Conservation (phyloP, 1,284 basidiomycete species). For the Fomitopsis pinicola region DNA sequence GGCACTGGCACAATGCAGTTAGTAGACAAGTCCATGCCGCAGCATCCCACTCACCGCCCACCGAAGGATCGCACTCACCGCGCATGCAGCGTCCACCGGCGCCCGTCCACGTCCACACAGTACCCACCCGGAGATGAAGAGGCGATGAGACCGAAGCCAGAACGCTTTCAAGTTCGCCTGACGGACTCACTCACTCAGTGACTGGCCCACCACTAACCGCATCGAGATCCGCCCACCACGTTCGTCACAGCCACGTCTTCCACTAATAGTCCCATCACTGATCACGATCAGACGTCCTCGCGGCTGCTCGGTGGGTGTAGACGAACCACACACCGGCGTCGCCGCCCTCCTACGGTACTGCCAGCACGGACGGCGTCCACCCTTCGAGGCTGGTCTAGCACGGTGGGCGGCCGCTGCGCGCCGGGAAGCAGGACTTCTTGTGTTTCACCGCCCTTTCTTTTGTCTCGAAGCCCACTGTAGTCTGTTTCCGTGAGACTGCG, state of each 20-base stretch:
- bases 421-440: too few relatives aligned
- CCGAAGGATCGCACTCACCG: too few relatives aligned
- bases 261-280: too few relatives aligned
- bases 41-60: neutral
- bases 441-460: too few relatives aligned
- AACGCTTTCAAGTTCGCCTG: neutral
- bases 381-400: neutral
- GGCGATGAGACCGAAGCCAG: too few relatives aligned
- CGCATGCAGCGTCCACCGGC: too few relatives aligned
- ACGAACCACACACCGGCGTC: neutral
- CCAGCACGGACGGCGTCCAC: neutral
- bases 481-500: too few relatives aligned
- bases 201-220: neutral
- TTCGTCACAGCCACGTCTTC: too few relatives aligned
- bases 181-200: too few relatives aligned
- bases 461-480: too few relatives aligned
- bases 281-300: neutral
- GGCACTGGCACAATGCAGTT: too few relatives aligned
- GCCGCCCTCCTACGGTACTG: neutral
- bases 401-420: too few relatives aligned
- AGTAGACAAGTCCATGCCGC: neutral
- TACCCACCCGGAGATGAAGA: neutral
- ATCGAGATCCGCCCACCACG: neutral
- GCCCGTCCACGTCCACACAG: neutral
- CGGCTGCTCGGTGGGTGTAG: neutral